Conservation (phyloP, 441 rosid species). For the Erysimum pusillum region DNA sequence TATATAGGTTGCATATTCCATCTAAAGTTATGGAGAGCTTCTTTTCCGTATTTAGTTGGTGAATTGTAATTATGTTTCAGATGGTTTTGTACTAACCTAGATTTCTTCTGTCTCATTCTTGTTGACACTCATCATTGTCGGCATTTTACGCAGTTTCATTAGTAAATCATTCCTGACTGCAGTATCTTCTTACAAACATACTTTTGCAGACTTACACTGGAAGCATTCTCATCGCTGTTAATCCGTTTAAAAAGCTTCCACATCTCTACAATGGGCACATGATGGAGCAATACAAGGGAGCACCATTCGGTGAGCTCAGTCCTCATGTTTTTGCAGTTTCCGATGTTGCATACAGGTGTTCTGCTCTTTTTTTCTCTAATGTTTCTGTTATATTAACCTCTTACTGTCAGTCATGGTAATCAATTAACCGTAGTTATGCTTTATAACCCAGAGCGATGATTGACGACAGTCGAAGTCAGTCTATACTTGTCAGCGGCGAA, state of each 20-base stretch:
- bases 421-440: slow-evolving; percentile 42
- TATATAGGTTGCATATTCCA: slow-evolving; percentile 2
- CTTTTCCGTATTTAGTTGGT: slow-evolving; percentile 10
- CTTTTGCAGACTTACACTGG: slow-evolving; percentile 90
- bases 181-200: slow-evolving; percentile 19
- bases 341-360: slow-evolving; percentile 93
- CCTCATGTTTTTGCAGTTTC: slow-evolving; percentile 99
- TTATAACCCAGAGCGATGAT: slow-evolving; percentile 85
- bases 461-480: slow-evolving; percentile 84
- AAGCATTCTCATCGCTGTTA: slow-evolving; percentile 95
- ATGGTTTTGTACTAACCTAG: slow-evolving; percentile 25
- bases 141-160: slow-evolving; percentile 13
- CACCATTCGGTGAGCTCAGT: slow-evolving; percentile 95
- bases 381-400: slow-evolving; percentile 25
- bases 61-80: slow-evolving; percentile 19
- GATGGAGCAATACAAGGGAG: slow-evolving; percentile 99
- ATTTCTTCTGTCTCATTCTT: slow-evolving; percentile 23
- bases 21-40: slow-evolving; percentile 7
- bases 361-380: slow-evolving; percentile 15
- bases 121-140: slow-evolving; percentile 15
- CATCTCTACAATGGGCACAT: slow-evolving; percentile 94
- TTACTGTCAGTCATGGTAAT: slow-evolving; percentile 33
- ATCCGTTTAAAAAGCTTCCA: slow-evolving; percentile 97
- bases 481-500: slow-evolving; percentile 97
- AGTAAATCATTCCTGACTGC: slow-evolving; percentile 5